These are phyloP conservation scores for Volvox carteri DNA, from an alignment of 163 green algal genomes.

Conservation along the genomic window DNA sequence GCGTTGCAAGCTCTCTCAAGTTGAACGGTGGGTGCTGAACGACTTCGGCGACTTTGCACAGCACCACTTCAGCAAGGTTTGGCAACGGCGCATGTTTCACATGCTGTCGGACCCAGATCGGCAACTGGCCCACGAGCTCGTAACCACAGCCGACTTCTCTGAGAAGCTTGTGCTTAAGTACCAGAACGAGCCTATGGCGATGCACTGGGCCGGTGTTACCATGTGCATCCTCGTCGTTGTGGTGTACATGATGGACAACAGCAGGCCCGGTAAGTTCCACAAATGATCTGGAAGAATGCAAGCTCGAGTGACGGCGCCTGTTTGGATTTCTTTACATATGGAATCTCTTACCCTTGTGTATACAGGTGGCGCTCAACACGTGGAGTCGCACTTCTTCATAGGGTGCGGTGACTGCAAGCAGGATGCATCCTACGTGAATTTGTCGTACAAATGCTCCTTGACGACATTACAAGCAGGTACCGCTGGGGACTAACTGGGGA, in stretches of 20 bases:
- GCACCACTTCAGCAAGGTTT: background rate
- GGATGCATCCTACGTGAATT: background rate
- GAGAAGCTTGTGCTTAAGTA: background rate
- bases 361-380: background rate
- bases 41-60: background rate
- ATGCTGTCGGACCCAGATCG: background rate
- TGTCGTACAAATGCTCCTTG: background rate
- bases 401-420: background rate
- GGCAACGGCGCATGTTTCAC: background rate
- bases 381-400: constrained; percentile 4
- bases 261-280: too few species aligned
- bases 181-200: background rate
- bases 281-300: background rate
- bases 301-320: too few species aligned
- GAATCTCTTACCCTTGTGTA: background rate
- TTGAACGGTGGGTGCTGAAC: too few species aligned
- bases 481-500: too few species aligned
- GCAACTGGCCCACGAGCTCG: background rate
- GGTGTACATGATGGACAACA: background rate
- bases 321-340: too few species aligned
- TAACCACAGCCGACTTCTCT: background rate
- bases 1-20: too few species aligned
- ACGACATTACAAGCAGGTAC: background rate
- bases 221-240: background rate
- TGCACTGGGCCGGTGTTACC: background rate